phyloP scores from a whole-genome alignment of 2,329 filamentous ascomycete species.

The Trichoderma koningii region DNA sequence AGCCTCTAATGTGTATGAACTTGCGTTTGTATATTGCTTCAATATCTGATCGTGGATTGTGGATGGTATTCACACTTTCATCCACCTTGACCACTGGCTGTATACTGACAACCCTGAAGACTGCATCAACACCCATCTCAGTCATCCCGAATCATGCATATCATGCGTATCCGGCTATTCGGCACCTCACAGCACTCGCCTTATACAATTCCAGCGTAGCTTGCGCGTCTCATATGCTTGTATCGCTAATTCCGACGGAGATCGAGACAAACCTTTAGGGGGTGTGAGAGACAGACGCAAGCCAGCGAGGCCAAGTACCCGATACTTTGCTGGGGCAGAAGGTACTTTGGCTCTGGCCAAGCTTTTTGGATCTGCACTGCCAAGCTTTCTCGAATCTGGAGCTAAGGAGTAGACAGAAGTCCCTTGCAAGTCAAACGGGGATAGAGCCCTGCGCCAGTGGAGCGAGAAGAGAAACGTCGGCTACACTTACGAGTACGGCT shows the following conservation, averaged over 20 bases:
- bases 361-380: conserved; percentile 24
- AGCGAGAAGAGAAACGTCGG: no score
- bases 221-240: not conserved
- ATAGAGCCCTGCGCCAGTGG: not conserved
- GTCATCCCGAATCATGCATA: no score
- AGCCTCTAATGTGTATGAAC: not conserved
- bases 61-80: not conserved
- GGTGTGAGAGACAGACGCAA: not conserved
- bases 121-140: not conserved
- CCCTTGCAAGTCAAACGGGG: not conserved
- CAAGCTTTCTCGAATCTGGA: conserved; percentile 26
- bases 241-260: conserved; percentile 4
- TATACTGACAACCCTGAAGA: no score
- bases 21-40: no score
- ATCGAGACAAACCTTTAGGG: not conserved
- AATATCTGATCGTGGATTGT: no score
- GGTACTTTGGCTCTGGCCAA: conserved; percentile 1
- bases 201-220: no score
- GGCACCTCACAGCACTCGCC: no score
- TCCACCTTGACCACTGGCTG: no score
- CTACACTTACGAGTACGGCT: no score
- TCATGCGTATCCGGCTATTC: no score
- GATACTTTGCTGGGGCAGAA: not conserved
- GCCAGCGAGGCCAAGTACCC: not conserved
- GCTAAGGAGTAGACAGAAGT: conserved; percentile 14